Evolutionary conservation across 768 basidiomycete species (phyloP).

Genomic region (Cyathus striatus): DNA sequence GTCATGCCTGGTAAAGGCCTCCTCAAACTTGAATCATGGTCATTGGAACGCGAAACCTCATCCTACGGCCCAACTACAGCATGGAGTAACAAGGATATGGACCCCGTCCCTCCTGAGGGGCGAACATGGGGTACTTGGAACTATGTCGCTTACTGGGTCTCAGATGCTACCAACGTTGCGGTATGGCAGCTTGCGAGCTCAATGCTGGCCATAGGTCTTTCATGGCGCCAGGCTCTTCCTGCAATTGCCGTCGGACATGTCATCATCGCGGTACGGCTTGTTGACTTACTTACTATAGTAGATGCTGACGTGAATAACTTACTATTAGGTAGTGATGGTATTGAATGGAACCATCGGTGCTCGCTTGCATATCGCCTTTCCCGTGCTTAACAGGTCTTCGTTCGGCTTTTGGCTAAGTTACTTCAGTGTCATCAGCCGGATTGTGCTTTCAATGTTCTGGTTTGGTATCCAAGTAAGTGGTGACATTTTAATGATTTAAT

Average conservation of each 20-base stretch:
- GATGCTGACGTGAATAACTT: no score
- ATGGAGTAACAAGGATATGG: slow-evolving; percentile 77
- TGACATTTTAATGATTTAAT: background rate
- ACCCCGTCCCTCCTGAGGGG: slow-evolving; percentile 55
- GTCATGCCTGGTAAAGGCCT: background rate
- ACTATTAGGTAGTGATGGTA: slow-evolving; percentile 48
- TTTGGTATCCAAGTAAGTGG: slow-evolving; percentile 62
- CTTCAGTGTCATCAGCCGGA: slow-evolving; percentile 75
- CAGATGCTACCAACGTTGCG: slow-evolving; percentile 42
- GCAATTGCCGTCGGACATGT: slow-evolving; percentile 70
- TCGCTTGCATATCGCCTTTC: slow-evolving; percentile 71
- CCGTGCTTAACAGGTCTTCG: slow-evolving; percentile 75
- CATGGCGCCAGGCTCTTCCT: slow-evolving; percentile 66
- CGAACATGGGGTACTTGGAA: slow-evolving; percentile 69
- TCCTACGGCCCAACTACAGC: slow-evolving; percentile 50
- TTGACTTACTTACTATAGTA: slow-evolving; percentile 1
- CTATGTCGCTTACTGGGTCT: slow-evolving; percentile 60
- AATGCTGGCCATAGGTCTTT: slow-evolving; percentile 71
- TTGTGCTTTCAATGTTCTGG: slow-evolving; percentile 79
- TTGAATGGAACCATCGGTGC: slow-evolving; percentile 78
- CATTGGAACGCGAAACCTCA: slow-evolving; percentile 13
- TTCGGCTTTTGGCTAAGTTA: slow-evolving; percentile 91
- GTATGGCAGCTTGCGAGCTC: slow-evolving; percentile 65
- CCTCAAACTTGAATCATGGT: slow-evolving; percentile 6
- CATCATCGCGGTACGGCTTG: slow-evolving; percentile 50